Evolutionary conservation across 768 basidiomycete species (phyloP), one percentile per base, ranked within the genome.

Genomic region (Amanita phalloides): DNA sequence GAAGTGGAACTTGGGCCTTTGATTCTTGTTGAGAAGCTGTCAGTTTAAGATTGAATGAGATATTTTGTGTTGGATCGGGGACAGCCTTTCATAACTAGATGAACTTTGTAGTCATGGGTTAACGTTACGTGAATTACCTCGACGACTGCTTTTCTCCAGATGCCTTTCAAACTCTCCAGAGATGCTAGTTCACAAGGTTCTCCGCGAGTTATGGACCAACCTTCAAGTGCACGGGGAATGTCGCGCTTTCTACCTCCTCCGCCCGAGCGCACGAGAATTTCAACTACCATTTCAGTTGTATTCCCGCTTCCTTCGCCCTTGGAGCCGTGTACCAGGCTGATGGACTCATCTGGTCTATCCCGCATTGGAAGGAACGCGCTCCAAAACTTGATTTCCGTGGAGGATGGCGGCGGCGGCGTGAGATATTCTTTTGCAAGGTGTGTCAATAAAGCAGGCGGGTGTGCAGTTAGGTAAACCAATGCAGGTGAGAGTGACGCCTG

Each of bases 31-130:
- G 95, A 21, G 86, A 78, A 13, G 78, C 72, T 7, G 92, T 97
- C 49, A 97, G 77, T 48, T 71, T 78, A 26, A 97, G 76, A 63
- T 96, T 96, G 74, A 98, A 97, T 0, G 91, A 75, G n/a, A 88
- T 65, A 57, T 81, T 75, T 49, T 82, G 75, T 2, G 80, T 81
- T 2, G 84, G 78, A 59, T 90, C 82, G 4, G 70, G 66, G n/a
- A 68, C 61, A 36, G 63, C 60, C 67, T 72, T 52, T n/a, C 48
- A 53, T 17, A 20, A 5, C 56, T 54, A 43, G 33, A 39, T 26
- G 8, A 52, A 25, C 42, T 50, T 25, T 52, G 50, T 38, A 20
- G 23, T 21, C 26, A 30, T 51, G 42, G 46, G 48, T 32, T 26
- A 17, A 54, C 45, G 21, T 39, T 56, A 28, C 51, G 72, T 76